Evolutionary conservation across 2,329 filamentous ascomycete species (phyloP).

Genomic region (Fusarium poae): DNA sequence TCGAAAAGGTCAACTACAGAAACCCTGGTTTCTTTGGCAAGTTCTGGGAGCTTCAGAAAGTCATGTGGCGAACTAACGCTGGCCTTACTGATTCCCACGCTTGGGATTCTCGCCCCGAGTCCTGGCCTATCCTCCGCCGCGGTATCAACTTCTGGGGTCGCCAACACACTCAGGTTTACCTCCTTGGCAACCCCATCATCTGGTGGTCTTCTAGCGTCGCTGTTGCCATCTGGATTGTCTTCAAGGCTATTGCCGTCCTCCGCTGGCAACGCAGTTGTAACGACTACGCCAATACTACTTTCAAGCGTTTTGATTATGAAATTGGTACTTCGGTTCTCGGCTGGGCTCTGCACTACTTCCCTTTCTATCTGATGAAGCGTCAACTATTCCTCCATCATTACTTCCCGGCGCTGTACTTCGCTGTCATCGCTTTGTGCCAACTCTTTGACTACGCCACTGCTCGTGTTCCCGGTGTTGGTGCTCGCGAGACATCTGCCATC

Average conservation of each 20-base stretch:
- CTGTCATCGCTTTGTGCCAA: constrained; percentile 88
- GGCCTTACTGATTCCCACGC: constrained; percentile 96
- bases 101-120: constrained; percentile 95
- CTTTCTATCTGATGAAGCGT: constrained; percentile 97
- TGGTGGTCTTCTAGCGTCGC: constrained; percentile 92
- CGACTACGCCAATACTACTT: constrained; percentile 84
- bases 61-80: constrained; percentile 99
- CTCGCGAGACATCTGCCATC: constrained; percentile 75
- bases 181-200: constrained; percentile 92
- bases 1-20: constrained; percentile 96
- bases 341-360: constrained; percentile 99
- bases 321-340: constrained; percentile 89
- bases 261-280: constrained; percentile 94
- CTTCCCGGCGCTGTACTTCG: constrained; percentile 96
- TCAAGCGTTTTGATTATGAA: constrained; percentile 99
- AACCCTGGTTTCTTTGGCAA: constrained; percentile 97
- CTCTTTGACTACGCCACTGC: constrained; percentile 86
- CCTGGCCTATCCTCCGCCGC: constrained; percentile 91
- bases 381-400: constrained; percentile 99
- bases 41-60: constrained; percentile 95
- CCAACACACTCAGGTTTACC: constrained; percentile 93
- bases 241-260: constrained; percentile 89
- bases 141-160: constrained; percentile 99
- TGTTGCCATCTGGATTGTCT: constrained; percentile 79
- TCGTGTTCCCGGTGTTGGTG: constrained; percentile 75